phyloP scores from a whole-genome alignment of 2,329 filamentous ascomycete species.

The Elsinoe ampelina region DNA sequence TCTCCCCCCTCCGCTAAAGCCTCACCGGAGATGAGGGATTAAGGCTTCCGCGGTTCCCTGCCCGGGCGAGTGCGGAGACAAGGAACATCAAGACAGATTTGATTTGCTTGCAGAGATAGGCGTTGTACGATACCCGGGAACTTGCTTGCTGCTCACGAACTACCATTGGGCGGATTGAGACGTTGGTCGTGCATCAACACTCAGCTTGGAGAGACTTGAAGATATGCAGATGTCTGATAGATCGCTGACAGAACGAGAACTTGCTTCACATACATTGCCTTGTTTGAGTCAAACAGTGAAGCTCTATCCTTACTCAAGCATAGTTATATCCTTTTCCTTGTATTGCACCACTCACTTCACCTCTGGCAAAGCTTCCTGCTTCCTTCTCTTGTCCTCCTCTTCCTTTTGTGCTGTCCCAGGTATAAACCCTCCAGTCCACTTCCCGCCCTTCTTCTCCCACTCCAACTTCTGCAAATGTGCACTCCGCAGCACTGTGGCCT shows the following conservation, averaged over 20 bases:
- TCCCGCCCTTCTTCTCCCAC: conserved; percentile 26
- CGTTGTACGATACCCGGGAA: conserved; percentile 8
- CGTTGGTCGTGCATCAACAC: not conserved
- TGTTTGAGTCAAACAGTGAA: not conserved
- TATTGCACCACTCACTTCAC: not conserved
- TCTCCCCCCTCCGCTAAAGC: not conserved
- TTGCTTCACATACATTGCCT: not conserved
- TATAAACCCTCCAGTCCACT: conserved; percentile 25
- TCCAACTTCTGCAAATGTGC: conserved; percentile 27
- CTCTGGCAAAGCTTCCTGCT: not conserved
- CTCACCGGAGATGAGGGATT: not conserved
- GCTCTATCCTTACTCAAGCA: not conserved
- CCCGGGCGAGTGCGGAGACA: not conserved
- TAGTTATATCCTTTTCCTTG: not conserved
- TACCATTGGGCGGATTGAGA: not conserved
- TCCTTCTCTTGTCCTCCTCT: conserved; percentile 6
- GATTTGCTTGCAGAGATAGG: not conserved
- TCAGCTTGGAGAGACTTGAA: not conserved
- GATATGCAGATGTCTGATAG: not conserved
- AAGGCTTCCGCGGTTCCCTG: not conserved
- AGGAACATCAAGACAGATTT: not conserved
- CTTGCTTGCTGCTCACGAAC: not conserved
- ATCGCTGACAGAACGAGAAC: not conserved
- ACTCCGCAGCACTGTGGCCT: conserved; percentile 30
- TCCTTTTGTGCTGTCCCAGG: conserved; percentile 1